A percentile compares a stretch with the other conserved stretches of the same genome.
These are phyloP conservation scores for Aspergillus sp. DNA, from an alignment of 2,329 filamentous ascomycete genomes.

Conservation along the genomic window DNA sequence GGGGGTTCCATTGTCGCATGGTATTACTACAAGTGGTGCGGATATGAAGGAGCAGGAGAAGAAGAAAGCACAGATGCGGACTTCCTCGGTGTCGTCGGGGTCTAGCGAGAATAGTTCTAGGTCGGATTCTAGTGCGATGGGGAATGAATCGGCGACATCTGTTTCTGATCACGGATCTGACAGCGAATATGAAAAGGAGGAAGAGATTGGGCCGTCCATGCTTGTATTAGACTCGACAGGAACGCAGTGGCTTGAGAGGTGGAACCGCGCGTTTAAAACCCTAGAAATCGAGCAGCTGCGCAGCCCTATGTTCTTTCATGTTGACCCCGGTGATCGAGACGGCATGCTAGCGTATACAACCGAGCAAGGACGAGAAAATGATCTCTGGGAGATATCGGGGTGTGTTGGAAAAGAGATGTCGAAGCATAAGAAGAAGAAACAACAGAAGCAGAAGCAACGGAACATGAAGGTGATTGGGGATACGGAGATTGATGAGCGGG, in stretches of 20 bases:
- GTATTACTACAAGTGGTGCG: background rate
- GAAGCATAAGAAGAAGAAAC: conserved; percentile 75
- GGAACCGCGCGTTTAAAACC: conserved; percentile 67
- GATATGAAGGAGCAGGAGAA: conserved; percentile 3
- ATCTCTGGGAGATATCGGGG: conserved; percentile 68
- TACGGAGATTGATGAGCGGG: conserved; percentile 63
- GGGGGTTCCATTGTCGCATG: conserved; percentile 21
- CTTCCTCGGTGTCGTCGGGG: background rate
- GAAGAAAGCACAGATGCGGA: background rate
- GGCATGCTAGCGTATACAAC: conserved; percentile 69
- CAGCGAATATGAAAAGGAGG: background rate
- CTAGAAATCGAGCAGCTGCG: conserved; percentile 71
- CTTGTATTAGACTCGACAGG: conserved; percentile 68
- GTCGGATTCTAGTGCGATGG: background rate
- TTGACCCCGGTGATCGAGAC: conserved; percentile 74
- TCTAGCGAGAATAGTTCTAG: background rate
- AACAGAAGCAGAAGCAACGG: conserved; percentile 43
- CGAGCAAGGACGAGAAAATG: conserved; percentile 57
- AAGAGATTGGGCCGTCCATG: conserved; percentile 40
- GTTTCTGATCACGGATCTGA: background rate
- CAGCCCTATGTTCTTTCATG: conserved; percentile 81
- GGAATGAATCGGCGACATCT: background rate
- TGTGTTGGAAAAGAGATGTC: conserved; percentile 78
- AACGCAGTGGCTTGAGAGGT: conserved; percentile 66
- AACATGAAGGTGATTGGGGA: conserved; percentile 26